Evolutionary conservation across 345 rosid species (phyloP), one percentile per base, ranked within the genome.

Genomic region (Heritiera littoralis): DNA sequence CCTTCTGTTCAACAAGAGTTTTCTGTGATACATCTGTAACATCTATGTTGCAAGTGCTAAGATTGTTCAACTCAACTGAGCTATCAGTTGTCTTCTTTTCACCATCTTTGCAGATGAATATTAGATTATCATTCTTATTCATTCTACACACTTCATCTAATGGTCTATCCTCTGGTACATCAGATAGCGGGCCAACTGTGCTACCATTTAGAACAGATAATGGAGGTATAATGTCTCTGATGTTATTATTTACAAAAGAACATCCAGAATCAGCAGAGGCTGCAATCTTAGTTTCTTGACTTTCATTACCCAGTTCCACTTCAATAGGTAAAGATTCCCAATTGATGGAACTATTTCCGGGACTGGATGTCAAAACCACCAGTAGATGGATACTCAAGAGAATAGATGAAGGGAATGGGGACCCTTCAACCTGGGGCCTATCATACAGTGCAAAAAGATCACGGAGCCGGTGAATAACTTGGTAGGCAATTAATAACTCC

Each of bases 401-500:
- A 80, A 92, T 92, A 30, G 93, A 89, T 66, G 92, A 86, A 82
- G 96, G 93, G 83, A 92, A 90, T 7, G 96, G 89, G 9, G 88
- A 89, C 73, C 96, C 96, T 86, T 92, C 96, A 61, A 89, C 91
- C 81, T 92, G 96, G 67, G 96, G 93, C 87, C 93, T 87, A 80
- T 92, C 96, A 86, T 92, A 92, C 20, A 92, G 90, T 45, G 93
- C 93, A 78, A 90, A 90, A 75, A 92, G 93, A 83, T 92, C 96
- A 49, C 91, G 85, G 73, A 92, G 76, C 45, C 90, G 84, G 72
- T 92, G 92, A 83, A 92, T 85, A 74, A 92, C 91, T 84, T 89
- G 93, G 84, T 92, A 92, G 40, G 96, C 89, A 54, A 88, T 80
- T 86, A 90, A 84, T 64, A 92, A 81, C 85, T 92, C 93, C 61